Conservation (phyloP, 2,329 filamentous ascomycete genomes). For the Ceratocystis smalleyi region DNA sequence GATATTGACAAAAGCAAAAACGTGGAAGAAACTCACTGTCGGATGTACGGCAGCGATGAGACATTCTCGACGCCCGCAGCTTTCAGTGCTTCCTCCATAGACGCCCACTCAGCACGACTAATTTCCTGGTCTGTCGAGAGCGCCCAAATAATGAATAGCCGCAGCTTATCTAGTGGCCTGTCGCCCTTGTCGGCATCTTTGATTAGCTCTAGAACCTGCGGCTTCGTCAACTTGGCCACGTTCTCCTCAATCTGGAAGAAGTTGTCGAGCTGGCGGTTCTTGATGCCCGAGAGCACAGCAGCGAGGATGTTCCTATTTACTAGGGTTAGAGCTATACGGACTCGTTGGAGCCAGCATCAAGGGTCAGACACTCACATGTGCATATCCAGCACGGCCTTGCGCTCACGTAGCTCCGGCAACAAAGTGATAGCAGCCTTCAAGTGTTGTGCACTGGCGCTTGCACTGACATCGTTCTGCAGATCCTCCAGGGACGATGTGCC, state of each 20-base stretch:
- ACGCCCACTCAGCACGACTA: conserved; percentile 62
- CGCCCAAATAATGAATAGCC: conserved; percentile 94
- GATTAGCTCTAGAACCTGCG: conserved; percentile 75
- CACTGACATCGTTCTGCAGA: conserved; percentile 72
- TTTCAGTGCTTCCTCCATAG: conserved; percentile 71
- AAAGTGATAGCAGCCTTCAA: conserved; percentile 90
- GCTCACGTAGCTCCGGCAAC: conserved; percentile 77
- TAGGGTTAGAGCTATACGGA: neutral
- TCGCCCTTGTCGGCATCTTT: conserved; percentile 69
- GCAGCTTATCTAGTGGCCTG: conserved; percentile 73
- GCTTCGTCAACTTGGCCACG: conserved; percentile 77
- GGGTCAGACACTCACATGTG: conserved; percentile 52
- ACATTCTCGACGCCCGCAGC: conserved; percentile 55
- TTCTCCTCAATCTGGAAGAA: conserved; percentile 93
- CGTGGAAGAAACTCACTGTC: conserved; percentile 44
- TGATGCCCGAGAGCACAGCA: conserved; percentile 61
- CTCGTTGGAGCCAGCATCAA: too few species aligned
- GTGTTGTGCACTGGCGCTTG: conserved; percentile 78
- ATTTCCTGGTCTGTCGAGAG: conserved; percentile 85
- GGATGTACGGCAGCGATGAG: conserved; percentile 67
- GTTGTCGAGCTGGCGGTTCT: conserved; percentile 86
- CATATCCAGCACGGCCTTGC: conserved; percentile 89
- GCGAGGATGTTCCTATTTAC: conserved; percentile 57
- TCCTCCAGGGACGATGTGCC: conserved; percentile 87
- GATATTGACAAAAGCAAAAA: neutral